Conservation (phyloP, 305 asterid genomes). For the Plantago coronopus region DNA sequence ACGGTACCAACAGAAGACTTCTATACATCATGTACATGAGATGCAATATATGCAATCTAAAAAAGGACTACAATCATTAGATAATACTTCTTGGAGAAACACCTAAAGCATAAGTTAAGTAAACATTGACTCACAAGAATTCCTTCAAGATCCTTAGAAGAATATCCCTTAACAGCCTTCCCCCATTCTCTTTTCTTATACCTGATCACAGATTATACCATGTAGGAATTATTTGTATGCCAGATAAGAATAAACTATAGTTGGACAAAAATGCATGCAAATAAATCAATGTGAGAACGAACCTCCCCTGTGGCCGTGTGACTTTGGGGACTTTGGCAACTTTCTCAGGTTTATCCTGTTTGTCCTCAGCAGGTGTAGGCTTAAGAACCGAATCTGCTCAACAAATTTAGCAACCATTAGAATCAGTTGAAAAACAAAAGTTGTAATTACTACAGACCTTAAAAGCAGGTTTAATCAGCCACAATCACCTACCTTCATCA, state of each 20-base stretch:
- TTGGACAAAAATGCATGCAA: not conserved
- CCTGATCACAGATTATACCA: conserved; percentile 35
- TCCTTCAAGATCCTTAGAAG: conserved; percentile 91
- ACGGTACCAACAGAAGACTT: too few species aligned
- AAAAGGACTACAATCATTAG: not conserved
- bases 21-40: not conserved
- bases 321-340: conserved; percentile 32
- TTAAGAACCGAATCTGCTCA: conserved; percentile 21
- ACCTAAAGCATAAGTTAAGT: not conserved
- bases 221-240: not conserved
- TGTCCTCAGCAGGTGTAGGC: conserved; percentile 28
- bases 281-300: conserved; percentile 14
- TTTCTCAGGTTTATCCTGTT: conserved; percentile 20
- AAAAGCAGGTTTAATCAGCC: conserved; percentile 12
- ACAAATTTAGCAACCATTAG: conserved; percentile 40
- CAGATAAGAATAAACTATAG: not conserved
- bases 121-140: conserved; percentile 64
- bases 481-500: conserved; percentile 46
- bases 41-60: not conserved
- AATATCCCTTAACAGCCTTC: conserved; percentile 66
- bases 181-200: conserved; percentile 90
- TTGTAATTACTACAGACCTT: conserved; percentile 7
- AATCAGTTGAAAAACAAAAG: conserved; percentile 17
- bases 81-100: conserved; percentile 2
- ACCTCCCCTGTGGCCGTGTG: conserved; percentile 96